Evolutionary conservation across 129 eudicot species (phyloP).

Genomic region (Pulicaria dysenterica): DNA sequence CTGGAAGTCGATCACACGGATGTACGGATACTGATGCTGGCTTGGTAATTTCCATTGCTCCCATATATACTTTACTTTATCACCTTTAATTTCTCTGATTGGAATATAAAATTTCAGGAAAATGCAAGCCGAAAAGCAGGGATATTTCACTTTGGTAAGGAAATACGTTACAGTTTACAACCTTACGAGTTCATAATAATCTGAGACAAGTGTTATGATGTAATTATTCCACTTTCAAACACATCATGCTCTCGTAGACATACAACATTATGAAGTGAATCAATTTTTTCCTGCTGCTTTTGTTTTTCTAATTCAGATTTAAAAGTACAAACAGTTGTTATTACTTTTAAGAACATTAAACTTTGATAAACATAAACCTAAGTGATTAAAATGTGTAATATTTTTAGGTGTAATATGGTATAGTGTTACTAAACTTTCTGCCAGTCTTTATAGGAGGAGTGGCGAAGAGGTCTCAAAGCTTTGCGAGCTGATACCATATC

Average conservation of each 20-base stretch:
- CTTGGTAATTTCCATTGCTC: slow-evolving; percentile 52
- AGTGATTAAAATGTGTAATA: neutral
- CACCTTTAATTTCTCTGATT: slow-evolving; percentile 11
- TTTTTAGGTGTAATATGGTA: neutral
- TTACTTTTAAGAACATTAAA: too few relatives aligned
- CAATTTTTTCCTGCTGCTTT: too few relatives aligned
- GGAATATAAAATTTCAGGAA: slow-evolving; percentile 49
- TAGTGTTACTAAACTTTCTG: neutral
- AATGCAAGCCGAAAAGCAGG: slow-evolving; percentile 88
- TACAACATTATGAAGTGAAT: too few relatives aligned
- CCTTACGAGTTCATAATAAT: neutral
- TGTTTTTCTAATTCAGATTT: too few relatives aligned
- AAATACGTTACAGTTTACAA: neutral
- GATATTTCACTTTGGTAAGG: slow-evolving; percentile 79
- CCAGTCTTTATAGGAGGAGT: slow-evolving; percentile 62
- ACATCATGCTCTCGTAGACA: too few relatives aligned
- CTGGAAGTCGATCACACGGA: slow-evolving; percentile 75
- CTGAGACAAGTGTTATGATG: neutral
- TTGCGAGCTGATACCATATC: slow-evolving; percentile 63
- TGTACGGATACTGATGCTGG: slow-evolving; percentile 81
- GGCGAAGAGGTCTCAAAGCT: slow-evolving; percentile 82
- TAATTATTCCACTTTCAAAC: neutral
- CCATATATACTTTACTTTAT: neutral
- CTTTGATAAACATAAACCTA: neutral
- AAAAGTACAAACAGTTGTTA: too few relatives aligned